Percentiles rank a stretch among this genome's conserved stretches.
Evolutionary conservation across 768 basidiomycete genomes (phyloP).

Genomic region (Floccularia luteovirens): DNA sequence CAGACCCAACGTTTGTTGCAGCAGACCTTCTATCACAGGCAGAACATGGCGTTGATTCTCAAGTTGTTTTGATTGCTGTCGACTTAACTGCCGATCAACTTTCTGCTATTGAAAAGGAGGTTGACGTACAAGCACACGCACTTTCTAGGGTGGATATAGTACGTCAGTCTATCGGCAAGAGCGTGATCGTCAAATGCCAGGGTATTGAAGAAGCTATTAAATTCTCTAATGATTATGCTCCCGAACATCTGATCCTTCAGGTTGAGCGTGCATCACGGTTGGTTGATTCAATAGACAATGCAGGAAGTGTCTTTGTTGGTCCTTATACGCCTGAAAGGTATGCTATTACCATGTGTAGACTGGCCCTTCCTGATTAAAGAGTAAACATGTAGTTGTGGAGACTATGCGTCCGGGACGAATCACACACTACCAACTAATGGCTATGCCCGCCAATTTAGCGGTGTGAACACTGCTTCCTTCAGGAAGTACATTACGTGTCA

Average conservation of each 20-base stretch:
- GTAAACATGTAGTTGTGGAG: constrained; percentile 67
- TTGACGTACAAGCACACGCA: constrained; percentile 81
- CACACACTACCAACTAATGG: constrained; percentile 96
- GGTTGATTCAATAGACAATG: constrained; percentile 74
- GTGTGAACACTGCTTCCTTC: constrained; percentile 95
- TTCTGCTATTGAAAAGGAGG: constrained; percentile 71
- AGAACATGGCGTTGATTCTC: constrained; percentile 97
- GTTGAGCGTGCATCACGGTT: constrained; percentile 60
- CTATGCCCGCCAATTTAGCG: constrained; percentile 96
- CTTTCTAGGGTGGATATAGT: constrained; percentile 88
- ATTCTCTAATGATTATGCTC: constrained; percentile 97
- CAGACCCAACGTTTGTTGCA: constrained; percentile 85
- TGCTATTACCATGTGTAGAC: constrained; percentile 8
- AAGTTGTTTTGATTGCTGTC: constrained; percentile 89
- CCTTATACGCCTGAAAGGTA: constrained; percentile 94
- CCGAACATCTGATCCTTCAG: constrained; percentile 95
- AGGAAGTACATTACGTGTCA: constrained; percentile 99
- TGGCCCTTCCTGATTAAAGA: constrained; percentile 3
- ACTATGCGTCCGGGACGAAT: constrained; percentile 98
- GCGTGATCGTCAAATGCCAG: constrained; percentile 73
- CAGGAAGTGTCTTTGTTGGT: constrained; percentile 95
- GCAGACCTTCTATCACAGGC: constrained; percentile 97
- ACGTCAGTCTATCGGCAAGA: constrained; percentile 82
- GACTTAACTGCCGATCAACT: constrained; percentile 56
- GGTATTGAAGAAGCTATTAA: constrained; percentile 68